Evolutionary conservation across 805 yeast species (phyloP).

Genomic region (Saccharomycopsis sp.): DNA sequence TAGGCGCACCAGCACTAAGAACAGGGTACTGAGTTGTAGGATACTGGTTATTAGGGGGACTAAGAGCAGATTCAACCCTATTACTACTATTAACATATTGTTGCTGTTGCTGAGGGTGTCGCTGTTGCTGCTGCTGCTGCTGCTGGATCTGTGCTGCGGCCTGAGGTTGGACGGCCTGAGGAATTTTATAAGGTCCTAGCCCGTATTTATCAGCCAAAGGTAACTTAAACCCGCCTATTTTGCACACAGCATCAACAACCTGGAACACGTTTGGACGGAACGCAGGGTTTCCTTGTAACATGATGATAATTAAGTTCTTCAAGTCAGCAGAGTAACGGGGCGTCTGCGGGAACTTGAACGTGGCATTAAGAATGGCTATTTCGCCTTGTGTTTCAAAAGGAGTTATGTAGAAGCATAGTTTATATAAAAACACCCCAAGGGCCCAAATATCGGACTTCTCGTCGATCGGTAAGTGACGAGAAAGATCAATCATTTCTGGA

Average conservation of each 20-base stretch:
- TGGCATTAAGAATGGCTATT: constrained; percentile 52
- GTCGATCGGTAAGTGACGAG: constrained; percentile 62
- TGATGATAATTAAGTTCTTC: constrained; percentile 55
- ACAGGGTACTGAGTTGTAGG: neutral
- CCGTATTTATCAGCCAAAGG: constrained; percentile 38
- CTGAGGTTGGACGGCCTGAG: neutral
- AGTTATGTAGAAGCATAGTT: constrained; percentile 73
- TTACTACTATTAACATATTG: neutral
- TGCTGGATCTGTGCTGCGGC: neutral
- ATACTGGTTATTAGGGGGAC: neutral
- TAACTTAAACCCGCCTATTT: constrained; percentile 46
- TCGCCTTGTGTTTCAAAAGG: constrained; percentile 67
- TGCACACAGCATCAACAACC: constrained; percentile 59
- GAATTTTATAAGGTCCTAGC: constrained; percentile 47
- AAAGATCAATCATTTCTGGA: constrained; percentile 78
- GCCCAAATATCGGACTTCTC: constrained; percentile 88
- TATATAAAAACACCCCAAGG: constrained; percentile 68
- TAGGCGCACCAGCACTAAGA: neutral
- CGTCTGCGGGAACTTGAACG: constrained; percentile 43
- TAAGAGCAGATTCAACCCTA: neutral
- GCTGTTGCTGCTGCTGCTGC: constrained; percentile 2
- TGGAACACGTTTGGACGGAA: constrained; percentile 71
- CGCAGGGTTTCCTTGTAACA: constrained; percentile 60
- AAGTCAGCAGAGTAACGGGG: constrained; percentile 58
- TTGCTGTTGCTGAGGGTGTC: neutral